phyloP scores from a whole-genome alignment of 1,284 basidiomycete genomes.

The Ceratobasidium sp. region DNA sequence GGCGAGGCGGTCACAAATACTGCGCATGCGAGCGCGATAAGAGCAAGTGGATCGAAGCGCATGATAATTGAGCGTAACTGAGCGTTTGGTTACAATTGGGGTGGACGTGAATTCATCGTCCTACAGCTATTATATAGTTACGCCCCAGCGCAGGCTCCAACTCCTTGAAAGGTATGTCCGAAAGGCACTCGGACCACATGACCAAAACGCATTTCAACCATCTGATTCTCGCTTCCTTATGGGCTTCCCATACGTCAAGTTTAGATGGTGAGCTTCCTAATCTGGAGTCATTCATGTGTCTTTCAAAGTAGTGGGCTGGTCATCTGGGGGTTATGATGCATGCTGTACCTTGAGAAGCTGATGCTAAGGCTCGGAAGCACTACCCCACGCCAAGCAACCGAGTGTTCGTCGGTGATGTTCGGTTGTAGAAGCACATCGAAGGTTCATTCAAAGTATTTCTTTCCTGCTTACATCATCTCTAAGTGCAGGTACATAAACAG shows the following conservation, averaged over 20 bases:
- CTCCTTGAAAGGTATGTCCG: neutral
- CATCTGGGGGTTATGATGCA: neutral
- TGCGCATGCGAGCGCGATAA: neutral
- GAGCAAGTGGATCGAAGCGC: conserved; percentile 3
- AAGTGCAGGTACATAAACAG: too few relatives aligned
- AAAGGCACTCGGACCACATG: neutral
- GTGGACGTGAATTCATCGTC: neutral
- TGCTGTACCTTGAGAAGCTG: neutral
- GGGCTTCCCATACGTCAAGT: neutral
- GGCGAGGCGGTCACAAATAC: conserved; percentile 12
- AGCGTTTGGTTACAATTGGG: neutral
- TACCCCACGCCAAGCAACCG: neutral
- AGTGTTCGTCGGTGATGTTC: neutral
- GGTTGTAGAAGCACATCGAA: neutral
- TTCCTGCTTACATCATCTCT: too few relatives aligned
- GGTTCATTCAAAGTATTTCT: too few relatives aligned
- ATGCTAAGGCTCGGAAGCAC: neutral
- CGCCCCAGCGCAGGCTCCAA: neutral
- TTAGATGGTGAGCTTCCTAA: neutral
- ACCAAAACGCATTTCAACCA: neutral
- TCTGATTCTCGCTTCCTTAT: neutral
- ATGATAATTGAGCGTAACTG: neutral
- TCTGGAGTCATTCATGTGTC: neutral
- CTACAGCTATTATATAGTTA: neutral
- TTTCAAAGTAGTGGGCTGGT: neutral